phyloP scores from a whole-genome alignment of 2,329 filamentous ascomycete species.

The Beauveria pseudobassiana region DNA sequence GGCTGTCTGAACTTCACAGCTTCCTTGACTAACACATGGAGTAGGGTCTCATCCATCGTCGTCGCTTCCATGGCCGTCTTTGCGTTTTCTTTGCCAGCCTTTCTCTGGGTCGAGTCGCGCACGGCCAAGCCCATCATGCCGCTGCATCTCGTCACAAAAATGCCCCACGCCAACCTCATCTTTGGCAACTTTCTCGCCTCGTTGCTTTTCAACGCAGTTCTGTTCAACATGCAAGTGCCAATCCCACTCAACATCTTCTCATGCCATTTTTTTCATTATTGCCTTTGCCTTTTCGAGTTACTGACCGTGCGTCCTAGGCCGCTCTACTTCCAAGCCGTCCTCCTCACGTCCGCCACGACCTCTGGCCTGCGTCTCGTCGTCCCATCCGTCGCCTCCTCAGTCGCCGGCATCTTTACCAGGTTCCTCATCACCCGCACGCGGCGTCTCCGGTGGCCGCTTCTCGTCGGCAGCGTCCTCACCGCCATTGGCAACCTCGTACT shows the following conservation, averaged over 20 bases:
- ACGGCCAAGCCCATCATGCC: constrained; percentile 54
- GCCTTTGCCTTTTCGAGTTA: too few relatives aligned
- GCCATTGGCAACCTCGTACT: constrained; percentile 45
- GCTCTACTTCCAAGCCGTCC: constrained; percentile 69
- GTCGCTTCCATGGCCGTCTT: constrained; percentile 43
- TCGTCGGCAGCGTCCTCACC: constrained; percentile 40
- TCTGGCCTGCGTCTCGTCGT: constrained; percentile 67
- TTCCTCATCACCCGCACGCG: constrained; percentile 54
- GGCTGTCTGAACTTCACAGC: not conserved
- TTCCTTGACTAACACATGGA: not conserved
- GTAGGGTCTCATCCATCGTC: constrained; percentile 50
- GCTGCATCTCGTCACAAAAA: constrained; percentile 39
- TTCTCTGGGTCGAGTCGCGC: constrained; percentile 44
- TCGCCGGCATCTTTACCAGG: constrained; percentile 49
- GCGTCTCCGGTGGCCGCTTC: constrained; percentile 51
- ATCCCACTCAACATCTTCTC: too few relatives aligned
- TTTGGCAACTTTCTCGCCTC: constrained; percentile 46
- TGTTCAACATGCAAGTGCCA: constrained; percentile 48
- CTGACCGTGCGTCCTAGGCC: constrained; percentile 37
- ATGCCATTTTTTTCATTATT: too few relatives aligned
- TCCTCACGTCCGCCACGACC: constrained; percentile 59
- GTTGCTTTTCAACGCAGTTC: constrained; percentile 45
- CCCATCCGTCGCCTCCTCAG: constrained; percentile 49
- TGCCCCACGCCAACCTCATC: constrained; percentile 51
- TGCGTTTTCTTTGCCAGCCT: constrained; percentile 38